Conservation (phyloP, 192 early-diverging fungal species). For the Coemansia aciculifera region DNA sequence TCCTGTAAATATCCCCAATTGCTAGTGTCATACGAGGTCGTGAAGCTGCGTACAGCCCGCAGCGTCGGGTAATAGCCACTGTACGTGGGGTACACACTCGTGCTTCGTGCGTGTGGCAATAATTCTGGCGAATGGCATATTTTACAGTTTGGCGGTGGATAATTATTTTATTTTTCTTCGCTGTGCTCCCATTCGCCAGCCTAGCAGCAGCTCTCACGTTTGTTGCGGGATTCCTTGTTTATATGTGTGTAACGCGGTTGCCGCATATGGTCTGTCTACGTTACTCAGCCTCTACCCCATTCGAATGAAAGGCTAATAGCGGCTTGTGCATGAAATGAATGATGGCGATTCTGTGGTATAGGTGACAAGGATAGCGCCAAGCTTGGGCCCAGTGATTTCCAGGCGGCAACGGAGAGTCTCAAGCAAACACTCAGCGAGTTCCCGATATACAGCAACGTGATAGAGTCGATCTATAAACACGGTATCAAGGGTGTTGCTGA, state of each 20-base stretch:
- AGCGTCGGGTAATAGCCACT: neutral
- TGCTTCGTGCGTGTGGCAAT: slow-evolving; percentile 9
- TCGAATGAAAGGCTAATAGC: neutral
- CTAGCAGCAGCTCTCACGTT: neutral
- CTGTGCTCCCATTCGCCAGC: neutral
- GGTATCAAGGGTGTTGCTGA: slow-evolving; percentile 68
- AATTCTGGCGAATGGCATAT: slow-evolving; percentile 22
- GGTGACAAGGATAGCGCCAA: slow-evolving; percentile 14
- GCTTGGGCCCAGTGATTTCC: slow-evolving; percentile 26
- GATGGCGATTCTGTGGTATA: neutral
- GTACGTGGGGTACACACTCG: neutral
- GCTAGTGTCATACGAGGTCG: neutral
- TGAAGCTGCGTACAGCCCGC: neutral
- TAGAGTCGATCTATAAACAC: slow-evolving; percentile 79
- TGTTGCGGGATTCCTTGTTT: neutral
- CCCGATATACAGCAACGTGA: slow-evolving; percentile 89
- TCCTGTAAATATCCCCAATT: neutral
- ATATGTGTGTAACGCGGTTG: neutral
- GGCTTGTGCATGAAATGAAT: too few species aligned
- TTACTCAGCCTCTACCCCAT: neutral
- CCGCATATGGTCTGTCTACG: neutral
- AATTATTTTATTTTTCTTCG: neutral
- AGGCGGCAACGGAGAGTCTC: slow-evolving; percentile 58
- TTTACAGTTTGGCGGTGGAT: slow-evolving; percentile 1
- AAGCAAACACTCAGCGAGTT: slow-evolving; percentile 76